phyloP scores from a whole-genome alignment of 176 grass and related monocot genomes.

The Cenchrus fungigraminus region DNA sequence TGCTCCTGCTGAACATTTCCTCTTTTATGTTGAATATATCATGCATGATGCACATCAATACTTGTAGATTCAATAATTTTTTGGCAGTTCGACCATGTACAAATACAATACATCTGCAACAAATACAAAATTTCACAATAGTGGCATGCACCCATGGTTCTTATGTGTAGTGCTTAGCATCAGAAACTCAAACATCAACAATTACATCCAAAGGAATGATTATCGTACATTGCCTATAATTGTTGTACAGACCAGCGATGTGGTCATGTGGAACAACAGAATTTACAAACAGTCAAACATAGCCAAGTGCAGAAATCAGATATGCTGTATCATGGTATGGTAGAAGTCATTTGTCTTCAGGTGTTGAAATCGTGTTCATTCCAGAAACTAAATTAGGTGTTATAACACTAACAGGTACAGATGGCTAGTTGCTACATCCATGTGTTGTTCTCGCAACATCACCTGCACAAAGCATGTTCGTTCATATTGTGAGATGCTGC shows the following conservation, averaged over 20 bases:
- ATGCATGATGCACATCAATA: too few species aligned
- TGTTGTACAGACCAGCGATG: conserved; percentile 31
- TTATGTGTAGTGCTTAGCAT: conserved; percentile 14
- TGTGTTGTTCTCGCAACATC: conserved; percentile 32
- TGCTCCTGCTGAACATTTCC: not conserved
- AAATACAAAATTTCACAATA: not conserved
- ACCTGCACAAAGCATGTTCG: conserved; percentile 43
- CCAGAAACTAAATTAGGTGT: conserved; percentile 1
- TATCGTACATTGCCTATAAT: conserved; percentile 27
- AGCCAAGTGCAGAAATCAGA: not conserved
- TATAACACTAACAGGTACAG: conserved; percentile 37
- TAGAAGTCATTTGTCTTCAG: conserved; percentile 20
- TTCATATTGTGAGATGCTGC: conserved; percentile 26
- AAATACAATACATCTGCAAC: too few species aligned
- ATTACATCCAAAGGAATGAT: conserved; percentile 21
- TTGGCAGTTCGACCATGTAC: too few species aligned
- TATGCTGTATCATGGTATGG: conserved; percentile 5
- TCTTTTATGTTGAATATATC: too few species aligned
- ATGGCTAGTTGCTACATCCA: conserved; percentile 35
- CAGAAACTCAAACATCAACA: conserved; percentile 2
- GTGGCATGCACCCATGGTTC: not conserved
- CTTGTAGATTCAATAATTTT: too few species aligned
- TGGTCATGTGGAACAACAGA: not conserved
- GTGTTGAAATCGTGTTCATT: conserved; percentile 23
- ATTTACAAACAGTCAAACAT: conserved; percentile 9